Evolutionary conservation across 805 yeast genomes (phyloP), one percentile per base, ranked within the genome.

Genomic region (Yamadazyma scolyti): DNA sequence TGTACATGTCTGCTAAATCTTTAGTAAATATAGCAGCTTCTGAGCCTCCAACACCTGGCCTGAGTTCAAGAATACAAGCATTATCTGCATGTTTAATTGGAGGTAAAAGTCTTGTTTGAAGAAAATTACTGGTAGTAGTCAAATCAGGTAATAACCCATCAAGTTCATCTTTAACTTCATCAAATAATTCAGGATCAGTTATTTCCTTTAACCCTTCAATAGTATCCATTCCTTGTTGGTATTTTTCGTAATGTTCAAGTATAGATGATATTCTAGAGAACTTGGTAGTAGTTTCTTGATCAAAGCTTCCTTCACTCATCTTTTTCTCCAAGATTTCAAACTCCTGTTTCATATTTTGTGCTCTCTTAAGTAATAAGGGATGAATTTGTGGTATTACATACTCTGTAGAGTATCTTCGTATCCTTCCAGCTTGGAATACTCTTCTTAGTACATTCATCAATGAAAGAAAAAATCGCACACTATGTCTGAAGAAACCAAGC

Each of bases 1-100:
- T 59, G 55, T 93, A 93, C 97, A 93, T 87, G 36, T 72, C 70
- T 37, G 87, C 56, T 34, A 93, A 59, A 50, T 93, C 93, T 23
- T 72, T 73, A 0, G 97, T 76, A 56, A 93, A 93, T 9, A 93
- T 72, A 52, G 80, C 79, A 0, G 98, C 96, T 51, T 93, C 98
- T 5, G 79, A 75, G 3, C 98, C 98, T 10, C 98, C 98, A 2
- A 90, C 87, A 6, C 98, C 98, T 0, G 97, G 97, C 35, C 97
- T 69, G 9, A 93, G 58, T 54, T 93, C 98, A 12, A 93, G 42
- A 2, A 93, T 63, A 27, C 95, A 81, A 0, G 93, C 77, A 39
- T 75, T 77, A 27, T 84, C 93, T 3, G 80, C 73, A 53, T 82
- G 84, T 26, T 77, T 79, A 42, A 82, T 80, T 3, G 84, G 76